Conservation (phyloP, 1,284 basidiomycete genomes). For the Cystobasidium pallidum region DNA sequence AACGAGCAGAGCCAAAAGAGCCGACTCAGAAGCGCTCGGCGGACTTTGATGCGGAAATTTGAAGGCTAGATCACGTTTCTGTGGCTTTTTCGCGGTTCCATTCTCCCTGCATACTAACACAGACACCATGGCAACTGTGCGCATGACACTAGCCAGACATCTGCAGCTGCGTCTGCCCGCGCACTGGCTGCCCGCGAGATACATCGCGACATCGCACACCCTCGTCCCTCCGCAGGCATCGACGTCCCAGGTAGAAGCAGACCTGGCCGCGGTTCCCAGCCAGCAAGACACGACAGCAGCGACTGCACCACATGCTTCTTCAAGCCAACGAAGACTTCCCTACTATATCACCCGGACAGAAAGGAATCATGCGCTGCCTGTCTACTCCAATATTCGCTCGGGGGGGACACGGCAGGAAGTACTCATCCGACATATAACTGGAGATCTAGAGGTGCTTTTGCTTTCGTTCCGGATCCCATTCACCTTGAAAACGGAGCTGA, state of each 20-base stretch:
- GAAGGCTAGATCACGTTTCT: conserved; percentile 16
- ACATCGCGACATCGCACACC: conserved; percentile 5
- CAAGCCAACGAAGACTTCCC: conserved; percentile 1
- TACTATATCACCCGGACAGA: conserved; percentile 27
- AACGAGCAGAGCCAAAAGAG: conserved; percentile 1
- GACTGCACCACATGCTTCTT: neutral
- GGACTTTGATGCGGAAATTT: conserved; percentile 18
- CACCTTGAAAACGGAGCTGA: neutral
- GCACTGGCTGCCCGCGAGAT: conserved; percentile 3
- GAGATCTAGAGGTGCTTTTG: conserved; percentile 8
- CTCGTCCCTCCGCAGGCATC: conserved; percentile 25
- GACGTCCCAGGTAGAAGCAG: conserved; percentile 7
- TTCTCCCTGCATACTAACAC: neutral
- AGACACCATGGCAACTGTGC: neutral
- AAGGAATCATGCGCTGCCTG: conserved; percentile 13
- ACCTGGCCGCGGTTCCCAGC: conserved; percentile 11
- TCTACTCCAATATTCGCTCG: conserved; percentile 10
- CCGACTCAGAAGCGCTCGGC: neutral
- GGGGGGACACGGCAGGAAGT: conserved; percentile 32
- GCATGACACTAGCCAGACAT: conserved; percentile 2
- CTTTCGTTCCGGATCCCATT: neutral
- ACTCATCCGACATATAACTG: conserved; percentile 17
- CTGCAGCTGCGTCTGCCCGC: conserved; percentile 11
- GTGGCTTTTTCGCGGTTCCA: neutral
- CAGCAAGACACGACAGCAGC: conserved; percentile 6